Conservation (phyloP, 306 rosid genomes). For the Fragaria nilgerrensis region DNA sequence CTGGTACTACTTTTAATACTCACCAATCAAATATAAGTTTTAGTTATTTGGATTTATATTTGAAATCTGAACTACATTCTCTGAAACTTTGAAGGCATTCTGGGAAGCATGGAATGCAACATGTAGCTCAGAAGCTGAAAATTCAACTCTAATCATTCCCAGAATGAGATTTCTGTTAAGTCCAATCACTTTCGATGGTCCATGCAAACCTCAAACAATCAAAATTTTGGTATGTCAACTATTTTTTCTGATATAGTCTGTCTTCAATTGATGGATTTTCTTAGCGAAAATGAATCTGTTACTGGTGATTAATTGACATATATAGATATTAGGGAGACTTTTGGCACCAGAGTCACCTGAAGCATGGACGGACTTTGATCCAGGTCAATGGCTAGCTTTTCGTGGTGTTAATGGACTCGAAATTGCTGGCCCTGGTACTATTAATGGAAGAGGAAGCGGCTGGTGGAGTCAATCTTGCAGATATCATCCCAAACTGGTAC, state of each 20-base stretch:
- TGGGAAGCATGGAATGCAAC: constrained; percentile 35
- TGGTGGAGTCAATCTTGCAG: constrained; percentile 52
- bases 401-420: constrained; percentile 27
- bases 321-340: constrained; percentile 28
- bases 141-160: constrained; percentile 28
- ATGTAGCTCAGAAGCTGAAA: constrained; percentile 24
- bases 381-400: constrained; percentile 38
- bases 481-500: constrained; percentile 35
- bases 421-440: constrained; percentile 30
- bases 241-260: background rate
- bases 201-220: constrained; percentile 35
- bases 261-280: background rate
- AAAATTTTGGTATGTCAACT: constrained; percentile 30
- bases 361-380: constrained; percentile 27
- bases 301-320: background rate
- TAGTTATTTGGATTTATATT: background rate
- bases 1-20: constrained; percentile 4
- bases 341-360: constrained; percentile 40
- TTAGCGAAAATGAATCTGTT: background rate
- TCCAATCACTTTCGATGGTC: constrained; percentile 33
- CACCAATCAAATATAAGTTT: background rate
- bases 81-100: constrained; percentile 27
- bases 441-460: constrained; percentile 30
- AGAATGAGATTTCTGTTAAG: constrained; percentile 21
- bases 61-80: background rate